Base-by-base conservation (phyloP, 805 yeast genomes). In the Pichia deserticola region DNA sequence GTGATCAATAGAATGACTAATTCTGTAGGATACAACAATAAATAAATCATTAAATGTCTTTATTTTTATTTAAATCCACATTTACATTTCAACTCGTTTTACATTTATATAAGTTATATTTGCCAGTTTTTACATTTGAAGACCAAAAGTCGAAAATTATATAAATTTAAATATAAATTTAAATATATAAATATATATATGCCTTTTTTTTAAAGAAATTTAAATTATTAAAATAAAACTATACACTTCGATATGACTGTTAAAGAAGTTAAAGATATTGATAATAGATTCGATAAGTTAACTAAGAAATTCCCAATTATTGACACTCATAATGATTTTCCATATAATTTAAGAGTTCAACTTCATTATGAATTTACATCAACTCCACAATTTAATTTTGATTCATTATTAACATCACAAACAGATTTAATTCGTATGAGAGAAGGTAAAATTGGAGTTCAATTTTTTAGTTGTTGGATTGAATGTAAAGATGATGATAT, bases 301-400 rank as follows among this genome's bases (percentile, higher is more conserved):
- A 32, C 44, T 15, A 50, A 57, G 35, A 49, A 34, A 5, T 50
- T 52, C 5, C 80, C 81, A 1, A 63, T 77, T 4, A 68, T 73
- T 3, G 82, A 77, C 55, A 72, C 78, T 1, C 82, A 77, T 55
- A 77, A 77, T 51, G 81, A 77, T 55, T 71, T 77, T 53, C 79
- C 81, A 5, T 77, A 73, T 52, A 58, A 70, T 13, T 51, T 76
- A 44, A 61, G 81, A 49, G 63, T 63, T 32, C 78, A 76, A 51
- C 63, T 74, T 7, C 76, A 74, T 52, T 44, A 60, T 28, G 63
- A 60, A 43, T 71, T 76, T 48, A 32, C 29, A 30, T 36, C 54
- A 3, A 51, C 54, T 2, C 48, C 48, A 5, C 51, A 49, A 11
- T 53, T 53, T 44, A 67, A 70, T 47, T 73, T 75, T 54, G 70